phyloP scores from a whole-genome alignment of 257 asterid genomes.

The Jasminum sambac region DNA sequence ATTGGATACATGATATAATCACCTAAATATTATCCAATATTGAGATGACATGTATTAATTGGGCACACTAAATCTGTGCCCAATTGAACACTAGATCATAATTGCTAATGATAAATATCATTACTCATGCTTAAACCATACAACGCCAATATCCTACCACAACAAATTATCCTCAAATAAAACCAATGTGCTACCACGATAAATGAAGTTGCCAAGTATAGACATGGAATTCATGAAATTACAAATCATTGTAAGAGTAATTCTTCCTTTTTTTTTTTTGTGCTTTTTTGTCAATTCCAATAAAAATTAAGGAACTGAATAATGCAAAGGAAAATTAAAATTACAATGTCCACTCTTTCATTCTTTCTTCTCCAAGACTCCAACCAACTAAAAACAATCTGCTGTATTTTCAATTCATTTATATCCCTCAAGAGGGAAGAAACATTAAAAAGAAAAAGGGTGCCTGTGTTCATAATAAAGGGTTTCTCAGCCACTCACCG shows the following conservation, averaged over 20 bases:
- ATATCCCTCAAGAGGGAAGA: neutral
- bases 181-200: neutral
- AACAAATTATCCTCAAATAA: no score
- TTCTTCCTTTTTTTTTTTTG: neutral
- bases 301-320: constrained; percentile 1
- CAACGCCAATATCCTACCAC: no score
- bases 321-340: neutral
- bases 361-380: neutral
- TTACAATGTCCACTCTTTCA: neutral
- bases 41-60: no score
- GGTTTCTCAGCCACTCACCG: neutral
- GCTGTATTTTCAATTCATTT: neutral
- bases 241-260: neutral
- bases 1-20: no score
- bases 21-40: no score
- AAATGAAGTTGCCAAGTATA: neutral
- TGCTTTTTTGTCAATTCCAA: neutral
- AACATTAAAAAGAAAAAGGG: neutral
- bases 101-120: no score
- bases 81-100: no score
- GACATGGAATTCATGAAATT: neutral
- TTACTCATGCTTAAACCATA: no score
- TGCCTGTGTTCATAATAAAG: neutral
- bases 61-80: no score
- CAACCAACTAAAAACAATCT: neutral